A percentile compares a stretch with the other conserved stretches of the same genome.
These are phyloP conservation scores for Helenozyma rhizophorensis DNA, from an alignment of 805 yeast genomes.

Conservation along the genomic window DNA sequence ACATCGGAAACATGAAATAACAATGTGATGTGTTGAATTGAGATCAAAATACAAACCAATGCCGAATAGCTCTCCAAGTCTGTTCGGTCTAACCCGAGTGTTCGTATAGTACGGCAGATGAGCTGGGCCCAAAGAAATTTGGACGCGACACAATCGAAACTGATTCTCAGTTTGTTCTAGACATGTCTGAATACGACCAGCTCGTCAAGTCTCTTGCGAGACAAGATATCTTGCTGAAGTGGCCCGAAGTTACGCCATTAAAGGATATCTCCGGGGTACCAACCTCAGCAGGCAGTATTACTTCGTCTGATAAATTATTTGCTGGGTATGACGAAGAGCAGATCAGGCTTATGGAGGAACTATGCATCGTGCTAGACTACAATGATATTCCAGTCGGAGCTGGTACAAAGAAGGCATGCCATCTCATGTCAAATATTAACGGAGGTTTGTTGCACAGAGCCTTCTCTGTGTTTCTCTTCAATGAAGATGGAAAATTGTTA, in stretches of 20 bases:
- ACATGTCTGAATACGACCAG: slow-evolving; percentile 35
- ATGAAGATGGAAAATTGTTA: slow-evolving; percentile 67
- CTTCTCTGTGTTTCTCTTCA: slow-evolving; percentile 90
- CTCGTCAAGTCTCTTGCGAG: slow-evolving; percentile 50
- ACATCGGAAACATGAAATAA: no score
- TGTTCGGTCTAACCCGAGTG: no score
- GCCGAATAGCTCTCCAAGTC: background rate
- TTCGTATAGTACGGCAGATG: slow-evolving; percentile 4
- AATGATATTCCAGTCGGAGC: slow-evolving; percentile 87
- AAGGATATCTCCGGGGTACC: slow-evolving; percentile 56
- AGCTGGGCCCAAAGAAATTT: background rate
- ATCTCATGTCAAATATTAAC: slow-evolving; percentile 81
- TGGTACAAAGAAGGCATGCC: slow-evolving; percentile 88
- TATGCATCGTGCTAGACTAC: slow-evolving; percentile 89
- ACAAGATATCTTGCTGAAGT: slow-evolving; percentile 49
- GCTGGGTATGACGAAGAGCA: slow-evolving; percentile 92
- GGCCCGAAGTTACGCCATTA: slow-evolving; percentile 68
- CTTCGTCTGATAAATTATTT: slow-evolving; percentile 45
- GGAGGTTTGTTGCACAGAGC: slow-evolving; percentile 91
- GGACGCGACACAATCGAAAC: background rate
- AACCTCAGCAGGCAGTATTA: slow-evolving; percentile 22
- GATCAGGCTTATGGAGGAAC: slow-evolving; percentile 91
- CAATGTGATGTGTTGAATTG: no score
- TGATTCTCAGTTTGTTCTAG: background rate
- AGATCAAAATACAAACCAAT: no score